Conservation (phyloP, 73 alveolate species). For the Loxodes magnus region DNA sequence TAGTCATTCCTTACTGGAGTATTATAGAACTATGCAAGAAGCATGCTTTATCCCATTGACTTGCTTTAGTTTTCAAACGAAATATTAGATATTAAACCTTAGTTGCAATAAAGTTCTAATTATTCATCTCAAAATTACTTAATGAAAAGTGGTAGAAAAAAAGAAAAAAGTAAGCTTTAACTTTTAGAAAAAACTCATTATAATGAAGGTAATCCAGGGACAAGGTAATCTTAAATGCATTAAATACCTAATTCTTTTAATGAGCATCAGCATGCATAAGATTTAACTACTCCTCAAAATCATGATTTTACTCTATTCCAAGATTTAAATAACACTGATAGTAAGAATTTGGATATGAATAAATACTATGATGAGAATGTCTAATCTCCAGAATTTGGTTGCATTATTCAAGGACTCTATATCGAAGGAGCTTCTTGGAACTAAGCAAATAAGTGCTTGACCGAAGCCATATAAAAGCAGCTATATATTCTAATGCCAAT, state of each 20-base stretch:
- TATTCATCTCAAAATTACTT: too few relatives aligned
- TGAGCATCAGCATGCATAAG: too few relatives aligned
- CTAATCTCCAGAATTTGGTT: conserved; percentile 67
- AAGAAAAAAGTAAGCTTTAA: too few relatives aligned
- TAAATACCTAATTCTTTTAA: too few relatives aligned
- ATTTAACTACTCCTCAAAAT: too few relatives aligned
- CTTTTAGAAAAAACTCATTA: too few relatives aligned
- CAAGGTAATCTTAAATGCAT: too few relatives aligned
- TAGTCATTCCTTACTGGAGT: conserved; percentile 93
- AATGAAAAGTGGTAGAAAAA: too few relatives aligned
- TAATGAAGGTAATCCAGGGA: too few relatives aligned
- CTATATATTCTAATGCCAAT: conserved; percentile 46
- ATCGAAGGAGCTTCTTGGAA: conserved; percentile 93
- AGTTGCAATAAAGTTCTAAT: too few relatives aligned
- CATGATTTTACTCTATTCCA: too few relatives aligned
- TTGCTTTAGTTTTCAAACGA: conserved; percentile 44
- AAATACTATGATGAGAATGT: conserved; percentile 22
- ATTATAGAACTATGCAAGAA: conserved; percentile 83
- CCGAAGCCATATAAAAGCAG: conserved; percentile 45
- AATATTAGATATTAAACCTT: conserved; percentile 18
- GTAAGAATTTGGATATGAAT: conserved; percentile 8
- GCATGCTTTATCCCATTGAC: conserved; percentile 68
- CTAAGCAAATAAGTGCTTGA: conserved; percentile 28
- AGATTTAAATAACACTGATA: conserved; percentile 30
- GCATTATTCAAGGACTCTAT: conserved; percentile 79